phyloP scores from a whole-genome alignment of 2,329 filamentous ascomycete species.

The Gliomastix tumulicola region DNA sequence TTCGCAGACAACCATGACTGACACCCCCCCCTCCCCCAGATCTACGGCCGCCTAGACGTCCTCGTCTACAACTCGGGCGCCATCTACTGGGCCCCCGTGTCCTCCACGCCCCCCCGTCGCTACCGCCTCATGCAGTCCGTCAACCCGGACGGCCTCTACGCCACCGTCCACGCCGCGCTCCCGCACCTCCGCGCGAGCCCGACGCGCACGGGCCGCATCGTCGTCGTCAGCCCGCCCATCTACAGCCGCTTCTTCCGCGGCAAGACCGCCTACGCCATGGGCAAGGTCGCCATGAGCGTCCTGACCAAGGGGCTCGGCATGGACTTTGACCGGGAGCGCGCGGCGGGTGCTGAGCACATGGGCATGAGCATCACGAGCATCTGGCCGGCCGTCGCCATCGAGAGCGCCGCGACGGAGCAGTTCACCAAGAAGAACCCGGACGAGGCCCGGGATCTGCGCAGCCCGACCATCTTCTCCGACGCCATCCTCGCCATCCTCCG shows the following conservation, averaged over 20 bases:
- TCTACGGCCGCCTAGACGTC: slow-evolving; percentile 61
- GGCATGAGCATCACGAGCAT: slow-evolving; percentile 72
- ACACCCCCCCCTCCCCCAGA: too few relatives aligned
- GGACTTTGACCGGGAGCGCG: slow-evolving; percentile 65
- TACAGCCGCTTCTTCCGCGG: slow-evolving; percentile 80
- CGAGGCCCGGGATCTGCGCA: slow-evolving; percentile 54
- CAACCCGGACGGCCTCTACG: slow-evolving; percentile 72
- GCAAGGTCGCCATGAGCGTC: slow-evolving; percentile 77
- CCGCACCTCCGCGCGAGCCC: slow-evolving; percentile 50
- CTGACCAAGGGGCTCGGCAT: slow-evolving; percentile 75
- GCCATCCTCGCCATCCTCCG: slow-evolving; percentile 67
- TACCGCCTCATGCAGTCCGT: slow-evolving; percentile 73
- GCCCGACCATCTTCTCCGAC: slow-evolving; percentile 69
- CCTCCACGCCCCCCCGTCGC: slow-evolving; percentile 66
- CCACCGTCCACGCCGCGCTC: slow-evolving; percentile 58
- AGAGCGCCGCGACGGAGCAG: slow-evolving; percentile 65
- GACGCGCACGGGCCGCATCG: slow-evolving; percentile 38
- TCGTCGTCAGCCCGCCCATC: slow-evolving; percentile 79
- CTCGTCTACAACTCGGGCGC: slow-evolving; percentile 79
- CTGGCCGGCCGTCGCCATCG: slow-evolving; percentile 73
- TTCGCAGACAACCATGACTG: too few relatives aligned
- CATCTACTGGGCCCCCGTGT: slow-evolving; percentile 76
- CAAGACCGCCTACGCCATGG: slow-evolving; percentile 77
- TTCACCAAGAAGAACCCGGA: slow-evolving; percentile 35
- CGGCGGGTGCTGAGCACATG: slow-evolving; percentile 23